These are phyloP conservation scores for Metschnikowia borealis DNA, from an alignment of 805 yeast species.

Conservation along the genomic window DNA sequence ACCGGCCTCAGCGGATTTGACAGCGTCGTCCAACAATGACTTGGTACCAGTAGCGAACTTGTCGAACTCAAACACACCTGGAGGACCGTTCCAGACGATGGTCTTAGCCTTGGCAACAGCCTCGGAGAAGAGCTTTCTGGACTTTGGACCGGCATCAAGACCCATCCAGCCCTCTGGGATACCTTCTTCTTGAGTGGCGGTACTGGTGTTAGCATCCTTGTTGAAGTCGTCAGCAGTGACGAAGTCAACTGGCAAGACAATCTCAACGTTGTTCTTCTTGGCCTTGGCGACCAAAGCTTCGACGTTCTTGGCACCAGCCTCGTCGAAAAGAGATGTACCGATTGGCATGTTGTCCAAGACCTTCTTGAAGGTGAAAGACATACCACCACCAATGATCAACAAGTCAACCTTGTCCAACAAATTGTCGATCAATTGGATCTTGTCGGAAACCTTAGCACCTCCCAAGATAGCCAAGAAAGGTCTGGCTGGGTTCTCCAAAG, in stretches of 20 bases:
- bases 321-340: slow-evolving; percentile 90
- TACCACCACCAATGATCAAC: slow-evolving; percentile 98
- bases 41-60: slow-evolving; percentile 90
- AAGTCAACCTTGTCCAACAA: slow-evolving; percentile 91
- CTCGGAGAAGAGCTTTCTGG: slow-evolving; percentile 71
- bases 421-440: slow-evolving; percentile 97
- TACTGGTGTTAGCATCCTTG: slow-evolving; percentile 81
- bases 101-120: slow-evolving; percentile 93
- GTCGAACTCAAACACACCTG: slow-evolving; percentile 99
- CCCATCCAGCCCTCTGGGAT: slow-evolving; percentile 96
- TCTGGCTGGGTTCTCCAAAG: slow-evolving; percentile 95
- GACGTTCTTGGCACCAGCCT: slow-evolving; percentile 93
- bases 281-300: slow-evolving; percentile 93
- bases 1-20: slow-evolving; percentile 80
- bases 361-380: slow-evolving; percentile 99
- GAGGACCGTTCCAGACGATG: slow-evolving; percentile 99
- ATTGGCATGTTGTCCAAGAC: slow-evolving; percentile 78
- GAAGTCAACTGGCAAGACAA: slow-evolving; percentile 92
- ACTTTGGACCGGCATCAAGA: slow-evolving; percentile 91
- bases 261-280: slow-evolving; percentile 89
- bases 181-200: slow-evolving; percentile 86
- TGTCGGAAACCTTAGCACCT: slow-evolving; percentile 99
- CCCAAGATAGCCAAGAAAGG: slow-evolving; percentile 98
- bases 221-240: slow-evolving; percentile 93
- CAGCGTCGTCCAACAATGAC: slow-evolving; percentile 82